phyloP scores from a whole-genome alignment of 176 grass and related monocot species.

The Hordeum vulgare region DNA sequence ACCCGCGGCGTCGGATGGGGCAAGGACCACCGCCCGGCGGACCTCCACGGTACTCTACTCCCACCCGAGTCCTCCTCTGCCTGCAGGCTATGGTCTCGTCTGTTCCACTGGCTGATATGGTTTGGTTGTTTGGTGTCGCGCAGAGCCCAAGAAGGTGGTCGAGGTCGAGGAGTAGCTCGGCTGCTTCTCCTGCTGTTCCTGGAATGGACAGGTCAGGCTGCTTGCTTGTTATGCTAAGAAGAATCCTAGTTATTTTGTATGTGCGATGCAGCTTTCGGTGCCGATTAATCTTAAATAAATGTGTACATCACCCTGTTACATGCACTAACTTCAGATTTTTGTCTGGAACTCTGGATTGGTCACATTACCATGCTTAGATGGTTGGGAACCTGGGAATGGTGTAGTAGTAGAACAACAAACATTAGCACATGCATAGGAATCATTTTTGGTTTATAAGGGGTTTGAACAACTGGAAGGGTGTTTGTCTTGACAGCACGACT shows the following conservation, averaged over 20 bases:
- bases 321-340: not conserved
- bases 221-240: not conserved
- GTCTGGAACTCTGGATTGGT: not conserved
- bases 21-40: constrained; percentile 72
- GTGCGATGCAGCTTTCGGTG: not conserved
- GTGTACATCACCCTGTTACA: too few species aligned
- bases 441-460: not conserved
- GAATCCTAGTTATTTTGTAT: not conserved
- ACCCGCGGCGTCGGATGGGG: constrained; percentile 89
- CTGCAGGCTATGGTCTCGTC: not conserved
- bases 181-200: constrained; percentile 15
- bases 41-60: constrained; percentile 57
- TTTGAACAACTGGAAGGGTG: not conserved
- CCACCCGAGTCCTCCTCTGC: not conserved
- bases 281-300: too few species aligned
- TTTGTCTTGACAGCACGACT: not conserved
- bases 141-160: constrained; percentile 63
- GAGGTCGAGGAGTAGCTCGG: constrained; percentile 28
- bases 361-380: not conserved
- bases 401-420: not conserved
- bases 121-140: constrained; percentile 1
- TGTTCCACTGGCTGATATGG: not conserved
- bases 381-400: not conserved
- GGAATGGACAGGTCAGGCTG: constrained; percentile 32
- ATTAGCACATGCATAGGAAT: not conserved